Evolutionary conservation across 306 rosid genomes (phyloP).

Genomic region (Dicorynia guianensis): DNA sequence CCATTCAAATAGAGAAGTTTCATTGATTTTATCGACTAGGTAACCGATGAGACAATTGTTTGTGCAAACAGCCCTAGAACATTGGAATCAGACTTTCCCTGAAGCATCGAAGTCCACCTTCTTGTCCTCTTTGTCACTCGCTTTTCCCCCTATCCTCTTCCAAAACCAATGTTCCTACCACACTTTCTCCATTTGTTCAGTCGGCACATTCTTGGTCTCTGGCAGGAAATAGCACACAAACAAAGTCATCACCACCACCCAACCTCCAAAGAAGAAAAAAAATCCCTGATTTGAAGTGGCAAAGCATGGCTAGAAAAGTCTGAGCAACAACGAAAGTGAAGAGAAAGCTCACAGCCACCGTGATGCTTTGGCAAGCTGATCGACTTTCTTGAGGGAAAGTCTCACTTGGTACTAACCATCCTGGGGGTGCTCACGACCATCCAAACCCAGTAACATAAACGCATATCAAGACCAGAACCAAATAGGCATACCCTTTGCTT

Average conservation of each 20-base stretch:
- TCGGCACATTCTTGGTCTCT: conserved; percentile 39
- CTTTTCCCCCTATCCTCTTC: conserved; percentile 46
- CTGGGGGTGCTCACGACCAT: conserved; percentile 62
- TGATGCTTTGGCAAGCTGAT: conserved; percentile 55
- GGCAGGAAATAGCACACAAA: conserved; percentile 48
- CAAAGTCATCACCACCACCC: conserved; percentile 55
- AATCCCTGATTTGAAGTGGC: conserved; percentile 53
- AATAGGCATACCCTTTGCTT: conserved; percentile 47
- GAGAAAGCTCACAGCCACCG: conserved; percentile 59
- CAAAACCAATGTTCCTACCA: conserved; percentile 66
- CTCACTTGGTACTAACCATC: conserved; percentile 60
- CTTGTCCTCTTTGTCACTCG: background rate
- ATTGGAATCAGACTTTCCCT: background rate
- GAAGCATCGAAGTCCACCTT: conserved; percentile 26
- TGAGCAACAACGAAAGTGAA: conserved; percentile 59
- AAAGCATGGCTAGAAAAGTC: conserved; percentile 54
- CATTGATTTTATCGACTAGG: too few relatives aligned
- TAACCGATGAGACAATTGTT: background rate
- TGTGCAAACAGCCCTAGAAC: background rate
- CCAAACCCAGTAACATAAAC: conserved; percentile 55
- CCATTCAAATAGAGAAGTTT: too few relatives aligned
- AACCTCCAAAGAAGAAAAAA: conserved; percentile 67
- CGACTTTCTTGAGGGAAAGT: conserved; percentile 54
- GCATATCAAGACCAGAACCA: conserved; percentile 49
- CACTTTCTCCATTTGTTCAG: conserved; percentile 55